Conservation (phyloP, 768 basidiomycete genomes). For the Suillus bovinus region DNA sequence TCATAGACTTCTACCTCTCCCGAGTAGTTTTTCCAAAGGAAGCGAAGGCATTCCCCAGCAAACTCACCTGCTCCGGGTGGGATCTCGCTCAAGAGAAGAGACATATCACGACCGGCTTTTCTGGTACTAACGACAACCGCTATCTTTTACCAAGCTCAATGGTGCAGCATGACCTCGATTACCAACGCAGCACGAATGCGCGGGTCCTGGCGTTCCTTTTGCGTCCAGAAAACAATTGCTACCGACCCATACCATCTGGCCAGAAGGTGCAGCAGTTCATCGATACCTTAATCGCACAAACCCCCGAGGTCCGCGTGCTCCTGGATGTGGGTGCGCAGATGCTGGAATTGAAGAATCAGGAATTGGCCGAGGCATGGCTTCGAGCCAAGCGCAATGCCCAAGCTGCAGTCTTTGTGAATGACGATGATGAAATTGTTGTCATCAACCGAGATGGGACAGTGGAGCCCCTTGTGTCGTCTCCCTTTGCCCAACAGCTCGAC, state of each 20-base stretch:
- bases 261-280: conserved; percentile 22
- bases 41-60: conserved; percentile 37
- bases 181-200: conserved; percentile 47
- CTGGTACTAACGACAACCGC: conserved; percentile 40
- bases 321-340: conserved; percentile 61
- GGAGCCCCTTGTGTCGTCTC: conserved; percentile 33
- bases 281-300: conserved; percentile 33
- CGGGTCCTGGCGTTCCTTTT: conserved; percentile 33
- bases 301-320: conserved; percentile 44
- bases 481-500: conserved; percentile 35
- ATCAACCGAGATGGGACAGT: conserved; percentile 28
- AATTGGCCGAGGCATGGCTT: conserved; percentile 45
- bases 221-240: conserved; percentile 22
- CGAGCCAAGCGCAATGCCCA: conserved; percentile 11
- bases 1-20: conserved; percentile 39
- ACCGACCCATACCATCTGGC: conserved; percentile 17
- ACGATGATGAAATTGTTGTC: conserved; percentile 36
- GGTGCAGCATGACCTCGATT: conserved; percentile 26
- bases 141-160: conserved; percentile 41
- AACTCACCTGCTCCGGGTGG: conserved; percentile 37
- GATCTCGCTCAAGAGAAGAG: conserved; percentile 34
- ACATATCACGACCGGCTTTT: conserved; percentile 31
- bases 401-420: conserved; percentile 36
- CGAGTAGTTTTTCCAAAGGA: conserved; percentile 39
- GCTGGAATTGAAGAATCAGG: conserved; percentile 46